Base-by-base conservation (phyloP, 495 filamentous ascomycete species). In the Aspergillus haitiensis region DNA sequence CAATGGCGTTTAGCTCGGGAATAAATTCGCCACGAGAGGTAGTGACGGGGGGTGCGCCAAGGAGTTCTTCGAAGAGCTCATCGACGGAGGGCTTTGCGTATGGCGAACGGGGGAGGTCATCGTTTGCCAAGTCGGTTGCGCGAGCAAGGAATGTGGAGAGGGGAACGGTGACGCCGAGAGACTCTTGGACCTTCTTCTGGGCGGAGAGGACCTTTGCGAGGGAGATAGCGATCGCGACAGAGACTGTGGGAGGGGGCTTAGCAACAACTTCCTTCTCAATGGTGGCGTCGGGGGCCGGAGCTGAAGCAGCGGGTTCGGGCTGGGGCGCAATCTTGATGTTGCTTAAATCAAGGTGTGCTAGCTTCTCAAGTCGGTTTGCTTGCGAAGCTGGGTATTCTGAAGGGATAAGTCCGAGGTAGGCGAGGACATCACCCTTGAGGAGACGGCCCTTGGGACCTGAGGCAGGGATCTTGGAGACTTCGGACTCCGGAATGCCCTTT, bases 381-480 rank as follows among this genome's bases (percentile, higher is more conserved):
- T 90, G 83, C 42, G 86, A 78, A n/a, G 82, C 76, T 7, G 92
- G 86, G 65, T 89, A 89, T 21, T 83, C 76, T 42, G 84, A 72
- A 46, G 86, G 73, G 65, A 97, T 89, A 55, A 75, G 75, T 52
- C 95, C 94, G 12, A 98, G 76, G 70, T 93, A 94, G 34, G 92
- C 92, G 46, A 98, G 84, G 8, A 98, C 90, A 70, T 98, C 94
- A 49, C 94, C 94, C 77, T 98, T 98, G 36, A 98, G 81, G 44
- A 98, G 79, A 49, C 95, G 87, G 48, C 93, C 92, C 71, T 87
- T 89, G 36, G 94, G 94, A 13, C 94, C 94, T 32, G 88, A 93
- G 9, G 91, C 86, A 18, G 85, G 88, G 70, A 98, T 97, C 67
- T 88, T 86, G 71, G 86, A 81, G 33, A 88, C 75, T 60, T 88